Percentiles rank a stretch among this genome's conserved stretches.
Conservation (phyloP, 768 basidiomycete genomes). For the Imleria badia region DNA sequence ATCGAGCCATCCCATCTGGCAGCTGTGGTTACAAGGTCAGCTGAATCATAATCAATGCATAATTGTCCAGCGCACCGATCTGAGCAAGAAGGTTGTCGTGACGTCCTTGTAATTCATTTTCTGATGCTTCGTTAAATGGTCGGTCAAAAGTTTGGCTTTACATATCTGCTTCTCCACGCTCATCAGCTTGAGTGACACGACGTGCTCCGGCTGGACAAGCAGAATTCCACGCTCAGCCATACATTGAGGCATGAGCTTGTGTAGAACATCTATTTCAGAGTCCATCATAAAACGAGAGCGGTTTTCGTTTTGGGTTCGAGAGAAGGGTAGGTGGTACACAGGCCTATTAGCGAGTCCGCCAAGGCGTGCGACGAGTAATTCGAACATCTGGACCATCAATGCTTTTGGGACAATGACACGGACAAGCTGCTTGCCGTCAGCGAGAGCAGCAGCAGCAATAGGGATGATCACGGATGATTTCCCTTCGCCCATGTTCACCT, state of each 20-base stretch:
- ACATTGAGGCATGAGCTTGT: conserved; percentile 37
- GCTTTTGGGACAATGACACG: conserved; percentile 26
- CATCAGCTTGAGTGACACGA: conserved; percentile 47
- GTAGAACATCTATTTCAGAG: conserved; percentile 20
- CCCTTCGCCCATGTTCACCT: conserved; percentile 44
- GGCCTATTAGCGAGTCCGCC: conserved; percentile 43
- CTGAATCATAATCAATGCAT: background rate
- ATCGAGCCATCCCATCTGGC: too few relatives aligned
- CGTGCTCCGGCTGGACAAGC: conserved; percentile 49
- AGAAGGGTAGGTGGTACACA: conserved; percentile 48
- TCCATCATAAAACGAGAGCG: too few relatives aligned
- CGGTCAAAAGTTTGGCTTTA: background rate
- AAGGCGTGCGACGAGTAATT: conserved; percentile 40
- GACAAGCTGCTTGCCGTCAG: too few relatives aligned
- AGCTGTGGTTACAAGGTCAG: too few relatives aligned
- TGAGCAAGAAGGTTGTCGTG: background rate
- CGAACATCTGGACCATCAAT: conserved; percentile 44
- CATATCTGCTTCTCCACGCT: conserved; percentile 33
- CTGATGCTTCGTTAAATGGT: conserved; percentile 13
- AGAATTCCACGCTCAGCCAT: conserved; percentile 38
- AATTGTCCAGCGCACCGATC: background rate
- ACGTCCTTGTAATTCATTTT: background rate
- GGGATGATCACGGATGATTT: too few relatives aligned
- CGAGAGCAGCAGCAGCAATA: too few relatives aligned
- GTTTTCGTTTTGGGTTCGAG: conserved; percentile 35